Evolutionary conservation across 371 early-diverging fungal species (phyloP).

Genomic region (Mortierella sp.): DNA sequence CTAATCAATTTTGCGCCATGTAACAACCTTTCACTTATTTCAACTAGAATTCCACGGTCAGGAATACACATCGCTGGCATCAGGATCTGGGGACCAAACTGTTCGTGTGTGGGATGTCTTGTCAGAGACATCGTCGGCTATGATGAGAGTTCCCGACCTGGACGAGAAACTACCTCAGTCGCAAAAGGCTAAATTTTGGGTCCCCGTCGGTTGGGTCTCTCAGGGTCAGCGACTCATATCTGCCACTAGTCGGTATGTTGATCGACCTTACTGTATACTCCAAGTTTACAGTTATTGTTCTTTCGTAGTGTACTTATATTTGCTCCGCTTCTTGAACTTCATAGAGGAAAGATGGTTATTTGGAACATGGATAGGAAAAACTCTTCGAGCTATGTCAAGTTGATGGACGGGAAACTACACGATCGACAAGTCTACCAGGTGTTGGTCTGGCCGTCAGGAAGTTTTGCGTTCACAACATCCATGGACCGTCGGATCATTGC

Average conservation of each 20-base stretch:
- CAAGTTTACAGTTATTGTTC: too few species aligned
- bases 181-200: slow-evolving; percentile 31
- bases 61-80: slow-evolving; percentile 38
- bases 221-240: slow-evolving; percentile 29
- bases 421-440: slow-evolving; percentile 43
- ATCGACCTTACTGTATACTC: neutral
- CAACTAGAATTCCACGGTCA: slow-evolving; percentile 3
- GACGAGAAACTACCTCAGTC: slow-evolving; percentile 7
- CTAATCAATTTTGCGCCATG: too few species aligned
- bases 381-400: neutral
- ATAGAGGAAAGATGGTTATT: slow-evolving; percentile 34
- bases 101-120: slow-evolving; percentile 58
- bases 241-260: slow-evolving; percentile 32
- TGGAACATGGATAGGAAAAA: slow-evolving; percentile 20
- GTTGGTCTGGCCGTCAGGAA: slow-evolving; percentile 36
- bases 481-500: slow-evolving; percentile 46
- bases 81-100: slow-evolving; percentile 59
- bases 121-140: slow-evolving; percentile 10
- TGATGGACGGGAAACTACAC: slow-evolving; percentile 25
- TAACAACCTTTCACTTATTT: neutral
- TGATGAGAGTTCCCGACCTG: slow-evolving; percentile 23
- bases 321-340: neutral
- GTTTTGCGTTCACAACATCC: slow-evolving; percentile 47
- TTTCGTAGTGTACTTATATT: neutral
- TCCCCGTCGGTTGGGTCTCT: slow-evolving; percentile 41